These are phyloP conservation scores for Sporothrix euskadiensis DNA, from an alignment of 2,329 filamentous ascomycete genomes.

Conservation along the genomic window DNA sequence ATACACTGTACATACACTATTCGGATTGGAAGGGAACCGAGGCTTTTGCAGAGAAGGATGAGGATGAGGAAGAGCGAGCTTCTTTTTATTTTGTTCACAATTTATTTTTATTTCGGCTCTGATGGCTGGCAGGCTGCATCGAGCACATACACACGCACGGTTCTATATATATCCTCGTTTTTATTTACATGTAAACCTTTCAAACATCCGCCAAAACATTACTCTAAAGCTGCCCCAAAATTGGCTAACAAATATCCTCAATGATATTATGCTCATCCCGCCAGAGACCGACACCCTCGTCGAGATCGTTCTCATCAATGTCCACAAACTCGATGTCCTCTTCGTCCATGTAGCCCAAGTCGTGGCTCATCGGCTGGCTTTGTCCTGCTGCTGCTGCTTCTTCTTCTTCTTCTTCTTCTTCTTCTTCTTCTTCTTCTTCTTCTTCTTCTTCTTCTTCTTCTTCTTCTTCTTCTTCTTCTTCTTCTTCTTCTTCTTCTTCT, in stretches of 20 bases:
- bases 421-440: background rate
- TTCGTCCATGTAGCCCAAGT: background rate
- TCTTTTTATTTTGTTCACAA: background rate
- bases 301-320: constrained; percentile 8
- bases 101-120: constrained; percentile 20
- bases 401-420: background rate
- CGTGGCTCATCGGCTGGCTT: background rate
- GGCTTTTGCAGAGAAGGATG: background rate
- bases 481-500: background rate
- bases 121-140: constrained; percentile 33
- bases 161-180: background rate
- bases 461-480: background rate
- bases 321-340: constrained; percentile 24
- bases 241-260: background rate
- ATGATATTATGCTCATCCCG: constrained; percentile 14
- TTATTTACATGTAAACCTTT: background rate
- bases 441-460: background rate
- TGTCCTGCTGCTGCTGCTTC: background rate
- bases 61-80: background rate
- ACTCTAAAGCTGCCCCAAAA: background rate
- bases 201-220: background rate
- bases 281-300: constrained; percentile 22
- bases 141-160: background rate
- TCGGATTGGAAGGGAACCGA: background rate
- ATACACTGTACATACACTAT: constrained; percentile 12